phyloP scores from a whole-genome alignment of 306 rosid genomes.

The Prunus campanulata region DNA sequence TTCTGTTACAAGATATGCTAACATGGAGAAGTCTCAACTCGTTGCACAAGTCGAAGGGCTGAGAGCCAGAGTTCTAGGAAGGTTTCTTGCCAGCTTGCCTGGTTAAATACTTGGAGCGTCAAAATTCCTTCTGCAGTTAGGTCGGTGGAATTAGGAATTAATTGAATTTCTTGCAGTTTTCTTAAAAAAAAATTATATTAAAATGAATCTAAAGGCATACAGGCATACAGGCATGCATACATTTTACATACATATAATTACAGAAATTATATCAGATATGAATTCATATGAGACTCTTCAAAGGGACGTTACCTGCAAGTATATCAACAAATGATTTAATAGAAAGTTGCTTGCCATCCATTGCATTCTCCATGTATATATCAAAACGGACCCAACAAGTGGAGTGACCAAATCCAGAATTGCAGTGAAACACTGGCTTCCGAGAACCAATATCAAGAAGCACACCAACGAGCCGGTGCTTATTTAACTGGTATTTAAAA shows the following conservation, averaged over 20 bases:
- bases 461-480: slow-evolving; percentile 45
- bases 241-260: not conserved
- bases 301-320: slow-evolving; percentile 48
- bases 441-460: slow-evolving; percentile 44
- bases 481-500: slow-evolving; percentile 42
- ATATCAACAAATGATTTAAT: slow-evolving; percentile 59
- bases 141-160: slow-evolving; percentile 30
- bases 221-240: not conserved
- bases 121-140: slow-evolving; percentile 61
- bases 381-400: slow-evolving; percentile 73
- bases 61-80: slow-evolving; percentile 83
- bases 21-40: slow-evolving; percentile 58
- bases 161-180: slow-evolving; percentile 21
- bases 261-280: slow-evolving; percentile 13
- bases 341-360: slow-evolving; percentile 71
- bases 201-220: not conserved
- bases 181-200: not conserved
- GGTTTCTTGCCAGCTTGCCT: slow-evolving; percentile 85
- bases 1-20: slow-evolving; percentile 16
- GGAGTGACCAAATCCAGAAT: slow-evolving; percentile 42
- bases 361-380: slow-evolving; percentile 68
- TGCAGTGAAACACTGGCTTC: slow-evolving; percentile 35
- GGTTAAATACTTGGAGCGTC: slow-evolving; percentile 64
- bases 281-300: slow-evolving; percentile 18
- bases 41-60: slow-evolving; percentile 88